Base-by-base conservation (phyloP, 768 basidiomycete species). In the Jaapia argillacea region DNA sequence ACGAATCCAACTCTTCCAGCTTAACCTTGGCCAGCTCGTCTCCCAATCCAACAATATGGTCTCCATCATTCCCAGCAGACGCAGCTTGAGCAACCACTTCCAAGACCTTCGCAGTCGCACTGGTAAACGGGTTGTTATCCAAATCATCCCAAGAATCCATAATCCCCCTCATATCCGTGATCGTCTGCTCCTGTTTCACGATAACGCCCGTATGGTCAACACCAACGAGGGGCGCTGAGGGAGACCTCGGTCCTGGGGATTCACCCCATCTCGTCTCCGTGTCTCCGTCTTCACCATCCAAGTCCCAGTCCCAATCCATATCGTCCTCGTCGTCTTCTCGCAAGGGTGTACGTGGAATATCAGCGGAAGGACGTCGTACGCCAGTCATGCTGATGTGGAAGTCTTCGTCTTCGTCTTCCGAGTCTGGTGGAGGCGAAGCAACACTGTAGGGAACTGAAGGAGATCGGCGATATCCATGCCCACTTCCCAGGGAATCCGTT, bases 391-490 rank as follows among this genome's bases (percentile, higher is more conserved):
- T 49, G 37, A 47, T 51, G 36, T 58, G 56, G 36, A 51, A 54
- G 45, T 73, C 71, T 45, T 77, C 74, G 14, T 71, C 67, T 43
- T 80, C 79, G 47, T 75, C 75, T 45, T 78, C 77, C 3, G 79
- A 83, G 51, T 85, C 81, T 3, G 84, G 84, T 10, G 84, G 84
- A 1, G 77, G 81, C 0, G 84, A 82, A 10, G 76, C 75, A 36
- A 68, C 57, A 33, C 74, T 79, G 55, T 64, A 67, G 2, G 77
- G 63, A 13, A 78, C 60, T 5, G 81, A 80, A 5, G 78, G 73
- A 1, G 79, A 79, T 28, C 78, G 79, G 45, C 70, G 71, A 66
- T 35, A 51, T 47, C 18, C 28, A 43, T 53, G 51, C 49, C 14
- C 53, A 55, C 39, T 55, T 10, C 31, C 31, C 10, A 10, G 10